Conservation (phyloP, 2,329 filamentous ascomycete genomes). For the Talaromyces verruculosus region DNA sequence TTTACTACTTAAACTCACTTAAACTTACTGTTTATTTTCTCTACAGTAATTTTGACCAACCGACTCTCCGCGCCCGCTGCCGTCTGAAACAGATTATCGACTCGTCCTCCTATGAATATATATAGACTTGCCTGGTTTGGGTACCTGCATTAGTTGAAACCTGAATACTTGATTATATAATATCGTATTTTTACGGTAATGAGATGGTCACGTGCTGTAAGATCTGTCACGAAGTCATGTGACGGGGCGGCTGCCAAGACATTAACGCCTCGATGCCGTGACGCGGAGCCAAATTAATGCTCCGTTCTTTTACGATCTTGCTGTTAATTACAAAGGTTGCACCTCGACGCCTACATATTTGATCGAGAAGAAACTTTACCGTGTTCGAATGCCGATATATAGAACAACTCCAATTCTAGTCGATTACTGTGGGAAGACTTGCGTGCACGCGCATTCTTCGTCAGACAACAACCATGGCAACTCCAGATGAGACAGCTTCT, state of each 20-base stretch:
- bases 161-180: background rate
- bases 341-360: background rate
- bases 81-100: background rate
- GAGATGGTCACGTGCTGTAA: background rate
- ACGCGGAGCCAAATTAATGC: background rate
- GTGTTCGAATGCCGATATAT: background rate
- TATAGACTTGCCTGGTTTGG: slow-evolving; percentile 1
- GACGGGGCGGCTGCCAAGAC: background rate
- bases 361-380: background rate
- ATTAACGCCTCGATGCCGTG: background rate
- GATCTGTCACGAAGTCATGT: background rate
- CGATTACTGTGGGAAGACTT: background rate
- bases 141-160: slow-evolving; percentile 11
- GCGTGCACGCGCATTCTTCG: background rate
- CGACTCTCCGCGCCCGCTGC: background rate
- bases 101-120: background rate
- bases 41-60: background rate
- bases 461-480: slow-evolving; percentile 17
- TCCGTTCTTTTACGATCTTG: background rate
- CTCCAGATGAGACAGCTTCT: slow-evolving; percentile 32
- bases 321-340: background rate
- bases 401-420: too few relatives aligned
- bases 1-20: background rate
- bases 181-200: background rate
- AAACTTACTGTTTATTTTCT: background rate